Percentiles rank a stretch among this genome's conserved stretches.
Conservation (phyloP, 805 yeast genomes). For the Pichia ethanolica region DNA sequence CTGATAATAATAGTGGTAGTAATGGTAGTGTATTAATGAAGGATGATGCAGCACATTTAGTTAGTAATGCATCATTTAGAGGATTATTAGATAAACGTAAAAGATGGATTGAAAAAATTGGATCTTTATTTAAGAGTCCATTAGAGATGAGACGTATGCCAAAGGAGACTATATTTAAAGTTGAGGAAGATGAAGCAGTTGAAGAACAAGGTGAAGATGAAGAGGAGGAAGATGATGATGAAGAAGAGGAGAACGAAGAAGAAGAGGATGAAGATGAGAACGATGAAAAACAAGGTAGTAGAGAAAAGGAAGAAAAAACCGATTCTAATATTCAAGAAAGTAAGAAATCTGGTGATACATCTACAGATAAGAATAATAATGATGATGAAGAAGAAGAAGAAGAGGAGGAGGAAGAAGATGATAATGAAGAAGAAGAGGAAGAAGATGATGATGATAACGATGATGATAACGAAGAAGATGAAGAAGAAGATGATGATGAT, state of each 20-base stretch:
- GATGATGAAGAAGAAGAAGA: slow-evolving; percentile 12
- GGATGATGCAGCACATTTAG: slow-evolving; percentile 46
- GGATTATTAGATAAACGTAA: slow-evolving; percentile 77
- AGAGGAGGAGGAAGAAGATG: slow-evolving; percentile 21
- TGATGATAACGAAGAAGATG: slow-evolving; percentile 6
- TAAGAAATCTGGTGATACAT: slow-evolving; percentile 7
- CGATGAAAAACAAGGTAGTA: slow-evolving; percentile 13
- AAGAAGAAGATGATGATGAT: slow-evolving; percentile 2
- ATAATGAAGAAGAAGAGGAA: slow-evolving; percentile 1
- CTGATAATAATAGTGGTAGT: slow-evolving; percentile 13
- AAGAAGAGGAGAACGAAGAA: slow-evolving; percentile 17
- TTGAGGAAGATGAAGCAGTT: slow-evolving; percentile 19
- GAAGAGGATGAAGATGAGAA: slow-evolving; percentile 14
- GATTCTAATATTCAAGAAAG: slow-evolving; percentile 7
- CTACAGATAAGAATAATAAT: background rate
- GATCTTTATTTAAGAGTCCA: slow-evolving; percentile 66
- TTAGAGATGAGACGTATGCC: slow-evolving; percentile 77
- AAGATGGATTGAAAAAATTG: slow-evolving; percentile 86
- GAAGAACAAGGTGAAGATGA: slow-evolving; percentile 23
- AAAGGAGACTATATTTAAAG: slow-evolving; percentile 45
- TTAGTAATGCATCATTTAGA: slow-evolving; percentile 69
- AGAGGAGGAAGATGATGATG: slow-evolving; percentile 9
- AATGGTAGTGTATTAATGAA: slow-evolving; percentile 16
- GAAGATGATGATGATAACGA: background rate
- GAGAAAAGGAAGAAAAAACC: slow-evolving; percentile 4